Evolutionary conservation across 2,329 filamentous ascomycete species (phyloP).

Genomic region (Ustulina deusta): DNA sequence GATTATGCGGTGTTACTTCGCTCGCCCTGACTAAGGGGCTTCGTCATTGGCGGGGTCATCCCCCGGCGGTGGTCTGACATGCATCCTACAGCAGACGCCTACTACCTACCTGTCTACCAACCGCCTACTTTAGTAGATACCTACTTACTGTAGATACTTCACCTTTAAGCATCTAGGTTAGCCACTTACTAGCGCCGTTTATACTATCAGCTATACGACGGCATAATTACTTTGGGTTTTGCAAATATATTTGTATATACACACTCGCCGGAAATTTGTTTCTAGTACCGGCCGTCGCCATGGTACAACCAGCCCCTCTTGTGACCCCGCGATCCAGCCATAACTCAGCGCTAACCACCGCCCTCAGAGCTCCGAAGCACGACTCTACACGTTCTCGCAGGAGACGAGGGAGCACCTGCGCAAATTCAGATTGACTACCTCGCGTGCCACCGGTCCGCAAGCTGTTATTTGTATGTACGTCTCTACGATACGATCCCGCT

Average conservation of each 20-base stretch:
- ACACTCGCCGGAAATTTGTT: background rate
- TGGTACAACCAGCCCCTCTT: constrained; percentile 32
- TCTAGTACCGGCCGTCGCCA: constrained; percentile 14
- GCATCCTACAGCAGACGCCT: background rate
- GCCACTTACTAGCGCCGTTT: background rate
- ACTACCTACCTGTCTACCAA: background rate
- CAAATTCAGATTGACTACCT: constrained; percentile 94
- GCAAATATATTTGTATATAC: background rate
- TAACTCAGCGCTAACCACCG: constrained; percentile 28
- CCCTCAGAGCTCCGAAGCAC: constrained; percentile 77
- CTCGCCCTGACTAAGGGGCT: constrained; percentile 11
- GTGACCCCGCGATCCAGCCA: constrained; percentile 30
- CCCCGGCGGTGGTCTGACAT: background rate
- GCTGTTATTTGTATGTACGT: constrained; percentile 89
- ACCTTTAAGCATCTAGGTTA: background rate
- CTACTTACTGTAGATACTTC: too few species aligned
- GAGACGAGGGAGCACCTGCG: constrained; percentile 90
- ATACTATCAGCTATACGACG: background rate
- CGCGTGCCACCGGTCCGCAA: constrained; percentile 83
- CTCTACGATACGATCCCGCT: constrained; percentile 35
- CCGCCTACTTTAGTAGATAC: too few species aligned
- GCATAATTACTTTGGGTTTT: background rate
- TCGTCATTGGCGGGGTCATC: constrained; percentile 30
- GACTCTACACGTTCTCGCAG: constrained; percentile 91
- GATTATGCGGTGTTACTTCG: background rate